phyloP scores from a whole-genome alignment of 1,284 basidiomycete genomes.

The Tylopilus sp. region DNA sequence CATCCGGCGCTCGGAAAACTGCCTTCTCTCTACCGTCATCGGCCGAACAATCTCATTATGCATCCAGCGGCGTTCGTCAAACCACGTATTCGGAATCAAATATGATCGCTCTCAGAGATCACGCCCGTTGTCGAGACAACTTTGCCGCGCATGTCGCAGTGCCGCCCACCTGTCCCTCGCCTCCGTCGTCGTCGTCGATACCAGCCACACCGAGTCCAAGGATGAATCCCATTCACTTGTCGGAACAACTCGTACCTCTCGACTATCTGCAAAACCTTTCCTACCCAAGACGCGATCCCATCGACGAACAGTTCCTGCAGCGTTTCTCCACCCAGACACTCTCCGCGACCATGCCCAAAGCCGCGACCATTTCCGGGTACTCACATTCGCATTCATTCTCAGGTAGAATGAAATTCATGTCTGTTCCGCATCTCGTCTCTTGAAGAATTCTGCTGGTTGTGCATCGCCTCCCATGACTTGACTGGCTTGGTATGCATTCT shows the following conservation, averaged over 20 bases:
- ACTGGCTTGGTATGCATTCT: slow-evolving; percentile 16
- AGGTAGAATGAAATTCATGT: slow-evolving; percentile 27
- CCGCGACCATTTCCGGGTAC: slow-evolving; percentile 4
- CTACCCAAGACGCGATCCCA: slow-evolving; percentile 50
- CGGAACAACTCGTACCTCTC: slow-evolving; percentile 51
- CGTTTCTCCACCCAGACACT: slow-evolving; percentile 40
- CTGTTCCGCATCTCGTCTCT: neutral
- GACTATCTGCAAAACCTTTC: slow-evolving; percentile 52
- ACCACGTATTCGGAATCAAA: slow-evolving; percentile 35
- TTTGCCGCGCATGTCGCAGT: neutral
- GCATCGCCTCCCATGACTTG: slow-evolving; percentile 10
- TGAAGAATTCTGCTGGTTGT: slow-evolving; percentile 5
- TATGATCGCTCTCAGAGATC: slow-evolving; percentile 17
- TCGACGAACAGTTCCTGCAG: slow-evolving; percentile 53
- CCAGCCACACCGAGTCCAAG: slow-evolving; percentile 34
- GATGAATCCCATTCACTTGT: slow-evolving; percentile 25
- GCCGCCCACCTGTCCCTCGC: slow-evolving; percentile 24
- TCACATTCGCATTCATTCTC: slow-evolving; percentile 27
- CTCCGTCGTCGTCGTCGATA: slow-evolving; percentile 29
- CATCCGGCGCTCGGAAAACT: slow-evolving; percentile 21
- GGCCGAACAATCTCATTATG: slow-evolving; percentile 23
- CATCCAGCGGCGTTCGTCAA: slow-evolving; percentile 24
- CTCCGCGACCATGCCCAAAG: slow-evolving; percentile 22
- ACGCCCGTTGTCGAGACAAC: slow-evolving; percentile 23
- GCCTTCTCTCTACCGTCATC: slow-evolving; percentile 33